These are phyloP conservation scores for Botrytis tulipae DNA, from an alignment of 2,329 filamentous ascomycete genomes.

Conservation along the genomic window DNA sequence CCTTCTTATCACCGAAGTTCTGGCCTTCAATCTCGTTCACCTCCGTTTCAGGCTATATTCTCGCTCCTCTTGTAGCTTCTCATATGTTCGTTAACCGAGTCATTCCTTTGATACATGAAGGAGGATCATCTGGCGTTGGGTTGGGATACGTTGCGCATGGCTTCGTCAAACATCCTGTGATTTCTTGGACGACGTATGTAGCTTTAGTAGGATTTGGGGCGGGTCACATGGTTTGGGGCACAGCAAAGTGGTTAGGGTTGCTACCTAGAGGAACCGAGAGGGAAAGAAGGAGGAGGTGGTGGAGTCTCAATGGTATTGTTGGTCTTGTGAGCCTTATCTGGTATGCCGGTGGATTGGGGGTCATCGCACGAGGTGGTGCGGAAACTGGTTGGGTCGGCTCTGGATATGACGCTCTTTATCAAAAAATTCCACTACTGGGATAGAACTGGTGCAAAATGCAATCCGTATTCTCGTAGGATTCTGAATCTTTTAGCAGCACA, in stretches of 20 bases:
- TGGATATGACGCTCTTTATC: slow-evolving; percentile 74
- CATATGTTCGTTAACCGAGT: slow-evolving; percentile 76
- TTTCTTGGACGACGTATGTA: slow-evolving; percentile 68
- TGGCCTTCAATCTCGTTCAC: slow-evolving; percentile 69
- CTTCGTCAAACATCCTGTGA: slow-evolving; percentile 67
- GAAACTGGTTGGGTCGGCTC: slow-evolving; percentile 76
- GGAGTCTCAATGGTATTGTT: slow-evolving; percentile 65
- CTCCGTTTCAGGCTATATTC: slow-evolving; percentile 68
- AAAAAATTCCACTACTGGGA: slow-evolving; percentile 55
- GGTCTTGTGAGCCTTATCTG: slow-evolving; percentile 63
- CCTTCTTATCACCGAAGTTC: slow-evolving; percentile 66
- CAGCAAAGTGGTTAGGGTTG: slow-evolving; percentile 75
- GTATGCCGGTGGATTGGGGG: slow-evolving; percentile 76
- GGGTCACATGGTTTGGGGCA: slow-evolving; percentile 81
- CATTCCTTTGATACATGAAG: slow-evolving; percentile 73
- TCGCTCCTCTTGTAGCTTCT: slow-evolving; percentile 62
- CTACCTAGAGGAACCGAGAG: slow-evolving; percentile 57
- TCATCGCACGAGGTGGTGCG: slow-evolving; percentile 70
- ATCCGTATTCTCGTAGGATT: not conserved
- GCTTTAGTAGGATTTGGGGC: slow-evolving; percentile 65
- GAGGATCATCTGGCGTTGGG: slow-evolving; percentile 82
- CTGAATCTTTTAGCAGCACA: not conserved
- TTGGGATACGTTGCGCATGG: slow-evolving; percentile 83
- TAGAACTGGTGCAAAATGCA: not conserved
- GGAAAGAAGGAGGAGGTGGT: slow-evolving; percentile 63